These are phyloP conservation scores for Exserohilum turcica DNA, from an alignment of 2,329 filamentous ascomycete genomes.

Conservation along the genomic window DNA sequence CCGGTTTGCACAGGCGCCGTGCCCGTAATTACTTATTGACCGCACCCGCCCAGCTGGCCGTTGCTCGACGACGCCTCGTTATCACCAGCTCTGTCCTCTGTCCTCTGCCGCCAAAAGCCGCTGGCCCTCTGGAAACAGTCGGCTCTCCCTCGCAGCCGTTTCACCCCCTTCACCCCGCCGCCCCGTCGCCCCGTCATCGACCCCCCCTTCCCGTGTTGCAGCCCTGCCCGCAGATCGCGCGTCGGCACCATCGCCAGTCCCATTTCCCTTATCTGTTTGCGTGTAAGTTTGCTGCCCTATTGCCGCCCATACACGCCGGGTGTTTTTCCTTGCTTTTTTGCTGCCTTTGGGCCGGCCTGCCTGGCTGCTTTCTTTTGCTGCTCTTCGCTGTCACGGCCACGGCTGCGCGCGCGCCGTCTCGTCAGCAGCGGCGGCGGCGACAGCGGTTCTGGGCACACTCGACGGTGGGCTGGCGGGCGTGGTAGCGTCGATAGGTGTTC, in stretches of 20 bases:
- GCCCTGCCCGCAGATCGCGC: constrained; percentile 21
- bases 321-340: neutral
- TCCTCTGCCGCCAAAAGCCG: constrained; percentile 40
- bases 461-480: neutral
- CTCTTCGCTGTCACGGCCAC: neutral
- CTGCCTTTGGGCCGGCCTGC: no score
- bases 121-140: constrained; percentile 35
- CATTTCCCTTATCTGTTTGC: constrained; percentile 23
- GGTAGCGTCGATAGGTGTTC: constrained; percentile 20
- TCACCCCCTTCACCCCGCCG: neutral
- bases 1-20: constrained; percentile 18
- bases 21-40: constrained; percentile 33
- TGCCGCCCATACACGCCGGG: neutral
- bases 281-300: constrained; percentile 31
- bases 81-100: constrained; percentile 15
- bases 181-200: constrained; percentile 30
- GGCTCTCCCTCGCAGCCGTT: constrained; percentile 35
- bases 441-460: neutral
- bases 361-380: no score
- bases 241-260: constrained; percentile 25
- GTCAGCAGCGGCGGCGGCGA: neutral
- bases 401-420: neutral
- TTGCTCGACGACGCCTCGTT: neutral
- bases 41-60: constrained; percentile 17
- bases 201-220: constrained; percentile 15